A percentile compares a stretch with the other conserved stretches of the same genome.
Evolutionary conservation across 176 grass and related monocot species (phyloP).

Genomic region (Oryza longistaminata): DNA sequence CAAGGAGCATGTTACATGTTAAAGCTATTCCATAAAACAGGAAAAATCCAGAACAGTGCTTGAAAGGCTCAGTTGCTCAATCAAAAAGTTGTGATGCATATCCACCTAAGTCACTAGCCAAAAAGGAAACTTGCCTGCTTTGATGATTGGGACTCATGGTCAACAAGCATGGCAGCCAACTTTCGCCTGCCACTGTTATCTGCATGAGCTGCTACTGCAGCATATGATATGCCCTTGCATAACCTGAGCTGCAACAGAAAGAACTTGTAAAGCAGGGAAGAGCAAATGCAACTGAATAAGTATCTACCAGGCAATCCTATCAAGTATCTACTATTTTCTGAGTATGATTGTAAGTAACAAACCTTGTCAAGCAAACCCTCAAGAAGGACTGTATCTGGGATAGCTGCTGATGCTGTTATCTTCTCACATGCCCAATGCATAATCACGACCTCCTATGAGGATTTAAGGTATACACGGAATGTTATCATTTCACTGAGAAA

Average conservation of each 20-base stretch:
- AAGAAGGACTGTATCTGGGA: slow-evolving; percentile 78
- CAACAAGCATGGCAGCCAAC: slow-evolving; percentile 86
- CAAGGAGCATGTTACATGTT: background rate
- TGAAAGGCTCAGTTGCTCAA: background rate
- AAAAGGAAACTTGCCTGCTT: slow-evolving; percentile 78
- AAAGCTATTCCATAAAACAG: slow-evolving; percentile 17
- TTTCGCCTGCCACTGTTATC: slow-evolving; percentile 79
- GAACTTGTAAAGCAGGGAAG: slow-evolving; percentile 23
- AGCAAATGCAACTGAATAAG: background rate
- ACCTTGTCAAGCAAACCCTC: slow-evolving; percentile 97
- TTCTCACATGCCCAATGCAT: slow-evolving; percentile 99
- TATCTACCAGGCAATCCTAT: slow-evolving; percentile 16
- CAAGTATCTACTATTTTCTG: slow-evolving; percentile 24
- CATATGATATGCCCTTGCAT: slow-evolving; percentile 99
- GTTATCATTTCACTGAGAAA: slow-evolving; percentile 29
- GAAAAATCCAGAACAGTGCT: slow-evolving; percentile 1
- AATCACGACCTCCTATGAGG: slow-evolving; percentile 86
- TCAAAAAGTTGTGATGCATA: slow-evolving; percentile 1
- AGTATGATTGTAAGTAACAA: slow-evolving; percentile 34
- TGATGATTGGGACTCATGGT: slow-evolving; percentile 84
- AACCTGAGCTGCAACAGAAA: slow-evolving; percentile 78
- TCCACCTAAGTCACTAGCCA: background rate
- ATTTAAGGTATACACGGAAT: slow-evolving; percentile 43
- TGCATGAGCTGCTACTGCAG: slow-evolving; percentile 95
- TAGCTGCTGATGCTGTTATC: slow-evolving; percentile 80